phyloP scores from a whole-genome alignment of 73 alveolate genomes.

The Paramecium primaurelia region DNA sequence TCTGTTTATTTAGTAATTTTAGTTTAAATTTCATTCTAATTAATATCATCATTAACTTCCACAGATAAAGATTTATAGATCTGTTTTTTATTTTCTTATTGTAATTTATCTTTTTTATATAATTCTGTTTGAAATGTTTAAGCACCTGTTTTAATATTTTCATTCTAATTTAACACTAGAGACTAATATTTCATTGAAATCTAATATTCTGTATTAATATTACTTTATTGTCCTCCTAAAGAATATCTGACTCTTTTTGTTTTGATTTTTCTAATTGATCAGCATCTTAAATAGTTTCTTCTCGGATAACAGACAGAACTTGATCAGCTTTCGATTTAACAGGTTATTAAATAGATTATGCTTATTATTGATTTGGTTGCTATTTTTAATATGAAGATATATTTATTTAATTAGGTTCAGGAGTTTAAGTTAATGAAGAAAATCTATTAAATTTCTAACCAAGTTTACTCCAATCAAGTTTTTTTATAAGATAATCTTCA shows the following conservation, averaged over 20 bases:
- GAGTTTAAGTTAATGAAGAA: neutral
- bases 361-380: neutral
- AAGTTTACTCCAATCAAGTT: neutral
- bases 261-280: neutral
- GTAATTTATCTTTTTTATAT: neutral
- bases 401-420: neutral
- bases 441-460: neutral
- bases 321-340: neutral
- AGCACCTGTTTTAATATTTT: neutral
- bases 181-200: neutral
- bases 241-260: neutral
- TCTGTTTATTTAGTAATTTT: neutral
- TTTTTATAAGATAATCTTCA: neutral
- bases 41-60: neutral
- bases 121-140: neutral
- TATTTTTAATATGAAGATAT: neutral
- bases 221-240: neutral
- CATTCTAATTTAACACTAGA: neutral
- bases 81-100: neutral
- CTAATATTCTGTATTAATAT: neutral
- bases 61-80: neutral
- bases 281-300: neutral
- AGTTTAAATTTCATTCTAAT: neutral
- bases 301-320: neutral
- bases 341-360: neutral